Evolutionary conservation across 208 protist species (phyloP).

Genomic region (Acanthamoeba royreba): DNA sequence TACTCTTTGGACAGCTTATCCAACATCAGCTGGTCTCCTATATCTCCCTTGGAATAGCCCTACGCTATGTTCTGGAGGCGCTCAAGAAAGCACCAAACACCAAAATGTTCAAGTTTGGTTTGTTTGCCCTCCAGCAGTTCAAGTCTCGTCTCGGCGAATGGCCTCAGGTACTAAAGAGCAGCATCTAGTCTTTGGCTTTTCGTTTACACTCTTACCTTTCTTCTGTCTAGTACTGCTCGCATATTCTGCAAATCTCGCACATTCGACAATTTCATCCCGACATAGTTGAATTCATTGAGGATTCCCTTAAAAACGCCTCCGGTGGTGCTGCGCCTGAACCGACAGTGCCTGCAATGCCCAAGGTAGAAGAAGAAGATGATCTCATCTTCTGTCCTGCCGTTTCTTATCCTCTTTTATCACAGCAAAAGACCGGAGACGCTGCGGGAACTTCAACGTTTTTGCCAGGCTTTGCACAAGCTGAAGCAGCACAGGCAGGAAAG

Average conservation of each 20-base stretch:
- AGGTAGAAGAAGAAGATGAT: too few relatives aligned
- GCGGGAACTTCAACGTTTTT: not conserved
- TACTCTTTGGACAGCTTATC: slow-evolving; percentile 86
- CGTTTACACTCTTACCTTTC: not conserved
- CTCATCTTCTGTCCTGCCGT: too few relatives aligned
- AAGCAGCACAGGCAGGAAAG: not conserved
- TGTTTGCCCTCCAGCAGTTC: slow-evolving; percentile 93
- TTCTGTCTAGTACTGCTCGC: slow-evolving; percentile 67
- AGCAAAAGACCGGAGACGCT: not conserved
- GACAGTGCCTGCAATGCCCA: slow-evolving; percentile 21
- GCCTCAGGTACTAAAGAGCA: slow-evolving; percentile 81
- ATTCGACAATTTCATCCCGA: slow-evolving; percentile 67
- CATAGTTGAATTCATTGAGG: slow-evolving; percentile 70
- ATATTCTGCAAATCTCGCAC: slow-evolving; percentile 77
- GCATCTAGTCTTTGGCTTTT: not conserved
- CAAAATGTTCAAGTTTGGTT: slow-evolving; percentile 94
- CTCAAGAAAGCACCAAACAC: slow-evolving; percentile 86
- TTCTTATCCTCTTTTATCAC: too few relatives aligned
- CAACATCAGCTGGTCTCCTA: slow-evolving; percentile 80
- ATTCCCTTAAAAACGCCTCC: not conserved
- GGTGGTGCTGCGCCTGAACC: not conserved
- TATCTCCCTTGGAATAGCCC: slow-evolving; percentile 74
- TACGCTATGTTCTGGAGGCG: slow-evolving; percentile 89
- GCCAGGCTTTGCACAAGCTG: not conserved
- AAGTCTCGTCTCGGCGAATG: slow-evolving; percentile 92